Conservation (phyloP, 768 basidiomycete genomes). For the Asterophora lycoperdoides region DNA sequence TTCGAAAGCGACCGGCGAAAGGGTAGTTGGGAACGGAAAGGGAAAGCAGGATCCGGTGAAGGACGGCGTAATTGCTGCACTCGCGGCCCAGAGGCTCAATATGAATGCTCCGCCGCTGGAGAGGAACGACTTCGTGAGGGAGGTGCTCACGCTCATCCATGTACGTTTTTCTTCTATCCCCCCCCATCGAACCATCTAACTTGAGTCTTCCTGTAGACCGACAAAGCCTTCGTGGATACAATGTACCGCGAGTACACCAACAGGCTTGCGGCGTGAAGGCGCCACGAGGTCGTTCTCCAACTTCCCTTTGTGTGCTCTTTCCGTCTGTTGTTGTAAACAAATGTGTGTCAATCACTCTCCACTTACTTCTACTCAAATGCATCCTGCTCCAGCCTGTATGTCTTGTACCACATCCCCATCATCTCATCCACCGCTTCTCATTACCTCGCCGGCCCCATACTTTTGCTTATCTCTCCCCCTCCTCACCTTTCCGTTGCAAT, state of each 20-base stretch:
- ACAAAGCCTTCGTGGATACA: constrained; percentile 60
- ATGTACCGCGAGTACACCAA: constrained; percentile 51
- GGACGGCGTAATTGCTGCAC: constrained; percentile 26
- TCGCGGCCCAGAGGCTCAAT: constrained; percentile 19
- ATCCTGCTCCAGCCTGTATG: neutral
- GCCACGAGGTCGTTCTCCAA: neutral
- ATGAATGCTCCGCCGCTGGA: constrained; percentile 29
- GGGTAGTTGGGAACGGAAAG: constrained; percentile 12
- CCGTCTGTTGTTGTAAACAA: constrained; percentile 1
- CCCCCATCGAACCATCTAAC: neutral
- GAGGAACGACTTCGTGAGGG: constrained; percentile 55
- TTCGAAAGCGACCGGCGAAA: constrained; percentile 10
- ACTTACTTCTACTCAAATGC: neutral
- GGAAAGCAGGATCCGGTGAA: constrained; percentile 20
- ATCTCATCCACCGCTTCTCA: neutral
- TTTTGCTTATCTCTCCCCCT: too few relatives aligned
- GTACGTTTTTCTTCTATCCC: constrained; percentile 32
- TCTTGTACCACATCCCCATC: constrained; percentile 8
- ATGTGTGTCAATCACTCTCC: too few relatives aligned
- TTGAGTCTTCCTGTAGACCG: constrained; percentile 40
- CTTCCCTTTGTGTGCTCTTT: neutral
- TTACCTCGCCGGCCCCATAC: neutral
- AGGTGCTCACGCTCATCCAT: constrained; percentile 58
- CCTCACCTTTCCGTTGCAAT: neutral
- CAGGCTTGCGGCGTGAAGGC: constrained; percentile 13